Base-by-base conservation (phyloP, 805 yeast species). In the Sugiyamaella boreocaroliniensis region DNA sequence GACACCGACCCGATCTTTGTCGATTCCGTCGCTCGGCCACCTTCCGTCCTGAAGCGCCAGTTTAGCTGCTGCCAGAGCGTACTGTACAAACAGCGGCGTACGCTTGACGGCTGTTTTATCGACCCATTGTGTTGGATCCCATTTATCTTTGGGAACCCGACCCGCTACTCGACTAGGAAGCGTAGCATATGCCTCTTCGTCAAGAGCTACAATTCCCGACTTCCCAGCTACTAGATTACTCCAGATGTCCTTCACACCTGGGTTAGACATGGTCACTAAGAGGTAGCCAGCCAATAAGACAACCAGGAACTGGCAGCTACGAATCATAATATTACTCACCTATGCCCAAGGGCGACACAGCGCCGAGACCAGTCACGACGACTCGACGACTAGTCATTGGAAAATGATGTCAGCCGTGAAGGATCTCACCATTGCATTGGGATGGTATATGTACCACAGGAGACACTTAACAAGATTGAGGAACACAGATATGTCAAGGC, bases 341-440 rank as follows among this genome's bases (percentile, higher is more conserved):
- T 41, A 41, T 18, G 9, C 97, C 98, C 2, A 93, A 70, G 0
- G 99, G 99, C 0, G 93, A 80, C 1, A 90, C 79, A 26, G 86
- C 70, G 0, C 98, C 98, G 7, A 93, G 65, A 0, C 99, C 99
- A 0, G 99, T 93, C 1, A 92, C 84, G 0, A 92, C 97, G 0
- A 92, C 96, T 68, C 96, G 71, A 54, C 73, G 67, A 11, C 57
- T 40, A 29, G 50, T 15, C 58, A 55, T 54, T 32, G 11, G 4
- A 5, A 22, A 22, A 22, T 22, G 5, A 32, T 4, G 11, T 32
- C 37, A 32, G 37, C 12, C 12, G n/a, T 32, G 37, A 32, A 32
- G 4, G 10, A 32, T 32, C 11, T 32, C n/a, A 10, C 8, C 10
- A 32, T 32, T 14, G 37, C 3, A 22, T 22, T 22, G 26, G 6